A percentile compares a stretch with the other conserved stretches of the same genome.
phyloP scores from a whole-genome alignment of 2,329 filamentous ascomycete species.

The Claviceps sp. region DNA sequence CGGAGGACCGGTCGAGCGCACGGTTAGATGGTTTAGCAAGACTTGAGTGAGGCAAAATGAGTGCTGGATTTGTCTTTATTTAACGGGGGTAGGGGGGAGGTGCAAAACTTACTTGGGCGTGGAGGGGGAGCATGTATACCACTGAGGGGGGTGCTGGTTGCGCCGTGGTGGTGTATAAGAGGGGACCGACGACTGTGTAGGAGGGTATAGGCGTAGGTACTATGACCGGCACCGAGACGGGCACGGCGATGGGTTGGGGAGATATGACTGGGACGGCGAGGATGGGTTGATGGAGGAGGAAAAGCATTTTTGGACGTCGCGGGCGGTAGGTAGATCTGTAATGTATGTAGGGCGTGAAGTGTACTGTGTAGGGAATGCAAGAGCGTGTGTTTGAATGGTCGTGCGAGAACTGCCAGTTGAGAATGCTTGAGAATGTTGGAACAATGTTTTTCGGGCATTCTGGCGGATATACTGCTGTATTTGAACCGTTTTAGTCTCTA shows the following conservation, averaged over 20 bases:
- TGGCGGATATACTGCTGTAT: background rate
- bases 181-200: background rate
- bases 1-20: background rate
- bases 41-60: too few species aligned
- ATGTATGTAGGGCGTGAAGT: too few species aligned
- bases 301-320: constrained; percentile 10
- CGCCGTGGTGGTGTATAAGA: background rate
- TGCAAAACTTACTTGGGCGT: background rate
- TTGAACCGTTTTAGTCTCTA: background rate
- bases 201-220: background rate
- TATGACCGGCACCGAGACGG: background rate
- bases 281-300: constrained; percentile 14
- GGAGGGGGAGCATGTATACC: background rate
- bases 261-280: constrained; percentile 6
- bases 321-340: too few species aligned
- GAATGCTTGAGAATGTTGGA: too few species aligned
- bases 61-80: background rate
- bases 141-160: background rate
- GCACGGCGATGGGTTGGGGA: background rate
- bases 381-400: background rate
- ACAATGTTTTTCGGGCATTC: background rate
- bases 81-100: background rate
- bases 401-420: background rate
- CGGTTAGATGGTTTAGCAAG: background rate
- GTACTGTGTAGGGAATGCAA: background rate